Conservation (phyloP, 495 filamentous ascomycete species). For the Lophiostoma macrostomum region DNA sequence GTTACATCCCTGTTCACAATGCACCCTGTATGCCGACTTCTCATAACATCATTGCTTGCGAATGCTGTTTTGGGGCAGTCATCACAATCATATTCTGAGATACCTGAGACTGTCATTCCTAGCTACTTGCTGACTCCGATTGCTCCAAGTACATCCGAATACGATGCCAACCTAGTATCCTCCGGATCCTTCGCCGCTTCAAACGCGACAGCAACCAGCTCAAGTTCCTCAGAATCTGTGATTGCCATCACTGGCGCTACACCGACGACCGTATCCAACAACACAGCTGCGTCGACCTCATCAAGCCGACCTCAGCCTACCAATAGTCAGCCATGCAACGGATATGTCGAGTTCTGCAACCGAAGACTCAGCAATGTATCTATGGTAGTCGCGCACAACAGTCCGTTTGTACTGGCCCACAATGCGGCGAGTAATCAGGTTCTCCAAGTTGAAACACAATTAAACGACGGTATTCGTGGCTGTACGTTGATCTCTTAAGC, state of each 20-base stretch:
- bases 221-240: not conserved
- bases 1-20: too few species aligned
- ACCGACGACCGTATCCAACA: not conserved
- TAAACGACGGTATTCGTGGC: conserved; percentile 85
- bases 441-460: conserved; percentile 63
- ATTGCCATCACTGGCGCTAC: conserved; percentile 5
- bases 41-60: too few species aligned
- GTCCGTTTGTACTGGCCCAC: conserved; percentile 66
- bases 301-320: conserved; percentile 19
- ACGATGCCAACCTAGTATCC: not conserved
- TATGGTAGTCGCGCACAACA: conserved; percentile 80
- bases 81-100: too few species aligned
- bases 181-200: not conserved
- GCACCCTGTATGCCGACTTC: too few species aligned
- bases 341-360: conserved; percentile 72
- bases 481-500: conserved; percentile 42
- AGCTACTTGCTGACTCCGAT: too few species aligned
- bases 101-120: too few species aligned
- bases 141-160: too few species aligned
- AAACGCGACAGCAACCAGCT: not conserved
- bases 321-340: conserved; percentile 63
- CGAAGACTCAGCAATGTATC: conserved; percentile 86
- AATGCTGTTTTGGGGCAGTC: too few species aligned
- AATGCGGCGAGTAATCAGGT: conserved; percentile 77
- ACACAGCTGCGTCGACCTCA: not conserved